Conservation (phyloP, 805 yeast genomes). For the Cyberlindnera nakhonratchasimensis region DNA sequence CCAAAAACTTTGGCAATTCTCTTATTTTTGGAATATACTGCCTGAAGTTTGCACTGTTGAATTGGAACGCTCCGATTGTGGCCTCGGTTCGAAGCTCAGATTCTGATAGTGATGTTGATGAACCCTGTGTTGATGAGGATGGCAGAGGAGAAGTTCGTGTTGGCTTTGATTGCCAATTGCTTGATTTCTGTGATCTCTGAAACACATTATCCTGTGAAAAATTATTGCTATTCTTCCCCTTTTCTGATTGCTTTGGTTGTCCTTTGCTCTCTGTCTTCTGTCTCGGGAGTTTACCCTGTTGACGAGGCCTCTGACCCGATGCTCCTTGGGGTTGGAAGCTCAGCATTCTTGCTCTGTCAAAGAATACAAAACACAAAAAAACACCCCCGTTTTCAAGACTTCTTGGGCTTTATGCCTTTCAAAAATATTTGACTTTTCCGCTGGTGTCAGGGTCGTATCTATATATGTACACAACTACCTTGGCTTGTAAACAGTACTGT, state of each 20-base stretch:
- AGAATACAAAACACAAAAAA: no score
- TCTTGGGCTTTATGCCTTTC: no score
- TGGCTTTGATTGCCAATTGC: background rate
- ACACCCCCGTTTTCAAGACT: no score
- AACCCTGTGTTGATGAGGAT: background rate
- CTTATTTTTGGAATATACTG: slow-evolving; percentile 18
- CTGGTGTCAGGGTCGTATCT: no score
- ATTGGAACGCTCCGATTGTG: slow-evolving; percentile 26
- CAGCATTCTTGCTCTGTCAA: slow-evolving; percentile 8
- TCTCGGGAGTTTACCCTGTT: slow-evolving; percentile 1
- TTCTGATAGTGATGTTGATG: slow-evolving; percentile 1
- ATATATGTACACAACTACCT: no score
- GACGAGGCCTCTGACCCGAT: slow-evolving; percentile 2
- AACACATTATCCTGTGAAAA: slow-evolving; percentile 7
- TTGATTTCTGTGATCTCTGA: slow-evolving; percentile 2
- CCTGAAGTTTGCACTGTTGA: slow-evolving; percentile 7
- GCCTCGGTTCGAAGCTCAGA: slow-evolving; percentile 16
- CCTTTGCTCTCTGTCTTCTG: background rate
- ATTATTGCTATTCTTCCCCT: background rate
- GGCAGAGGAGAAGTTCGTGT: background rate
- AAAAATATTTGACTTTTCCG: no score
- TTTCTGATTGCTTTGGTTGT: background rate
- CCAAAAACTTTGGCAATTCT: slow-evolving; percentile 34
- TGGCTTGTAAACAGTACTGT: no score
- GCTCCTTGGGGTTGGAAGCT: slow-evolving; percentile 11